A percentile compares a stretch with the other conserved stretches of the same genome.
phyloP scores from a whole-genome alignment of 306 rosid genomes.

The Glycine tomentella region DNA sequence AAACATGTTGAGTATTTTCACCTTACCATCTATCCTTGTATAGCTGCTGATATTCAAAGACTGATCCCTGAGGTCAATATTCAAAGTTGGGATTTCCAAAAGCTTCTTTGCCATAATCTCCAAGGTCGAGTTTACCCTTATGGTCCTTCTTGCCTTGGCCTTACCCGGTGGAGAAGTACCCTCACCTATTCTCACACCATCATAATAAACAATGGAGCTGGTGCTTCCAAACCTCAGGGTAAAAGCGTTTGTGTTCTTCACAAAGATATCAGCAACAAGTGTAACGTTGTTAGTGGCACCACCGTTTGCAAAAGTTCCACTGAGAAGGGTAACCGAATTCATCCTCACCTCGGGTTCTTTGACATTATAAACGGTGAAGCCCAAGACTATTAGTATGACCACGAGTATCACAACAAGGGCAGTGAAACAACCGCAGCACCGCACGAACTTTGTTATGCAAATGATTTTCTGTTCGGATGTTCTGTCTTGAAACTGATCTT shows the following conservation, averaged over 20 bases:
- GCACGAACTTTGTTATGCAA: constrained; percentile 13
- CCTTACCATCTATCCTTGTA: constrained; percentile 43
- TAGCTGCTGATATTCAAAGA: constrained; percentile 47
- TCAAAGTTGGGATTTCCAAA: neutral
- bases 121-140: constrained; percentile 46
- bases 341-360: constrained; percentile 54
- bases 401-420: constrained; percentile 51
- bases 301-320: neutral
- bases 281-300: neutral
- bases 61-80: neutral
- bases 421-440: constrained; percentile 54
- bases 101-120: constrained; percentile 8
- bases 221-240: constrained; percentile 37
- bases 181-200: constrained; percentile 33
- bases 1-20: constrained; percentile 43
- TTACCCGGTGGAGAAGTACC: constrained; percentile 41
- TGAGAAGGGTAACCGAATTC: constrained; percentile 20
- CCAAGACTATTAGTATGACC: constrained; percentile 50
- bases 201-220: constrained; percentile 34
- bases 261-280: constrained; percentile 38
- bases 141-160: constrained; percentile 38
- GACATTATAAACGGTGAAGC: constrained; percentile 57
- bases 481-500: neutral
- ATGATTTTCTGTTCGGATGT: neutral
- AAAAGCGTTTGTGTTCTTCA: constrained; percentile 51